These are phyloP conservation scores for Dendrobium officinale DNA, from an alignment of 106 monocot genomes.

Conservation along the genomic window DNA sequence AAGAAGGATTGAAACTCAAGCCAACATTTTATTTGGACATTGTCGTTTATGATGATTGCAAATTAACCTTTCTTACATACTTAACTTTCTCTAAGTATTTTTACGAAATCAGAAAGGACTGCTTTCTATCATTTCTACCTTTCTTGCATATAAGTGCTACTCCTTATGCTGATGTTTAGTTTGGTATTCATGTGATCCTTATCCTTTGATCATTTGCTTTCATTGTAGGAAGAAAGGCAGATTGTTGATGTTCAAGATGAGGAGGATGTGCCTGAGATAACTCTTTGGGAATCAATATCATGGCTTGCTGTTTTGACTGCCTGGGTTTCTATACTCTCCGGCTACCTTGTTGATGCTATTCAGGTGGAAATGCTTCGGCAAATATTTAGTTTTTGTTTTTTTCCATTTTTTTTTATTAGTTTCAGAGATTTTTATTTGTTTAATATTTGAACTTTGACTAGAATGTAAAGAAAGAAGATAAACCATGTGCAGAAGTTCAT, in stretches of 20 bases:
- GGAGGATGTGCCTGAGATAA: slow-evolving; percentile 62
- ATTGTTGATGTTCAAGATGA: slow-evolving; percentile 40
- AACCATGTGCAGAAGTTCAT: neutral
- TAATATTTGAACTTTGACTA: neutral
- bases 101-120: neutral
- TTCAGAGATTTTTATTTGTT: neutral
- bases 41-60: neutral
- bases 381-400: neutral
- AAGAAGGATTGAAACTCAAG: neutral
- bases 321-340: slow-evolving; percentile 86
- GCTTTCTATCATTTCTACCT: neutral
- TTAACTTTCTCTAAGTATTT: neutral
- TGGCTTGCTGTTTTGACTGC: slow-evolving; percentile 88
- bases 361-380: slow-evolving; percentile 38
- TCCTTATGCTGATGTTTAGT: neutral
- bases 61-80: neutral
- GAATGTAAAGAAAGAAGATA: neutral
- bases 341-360: slow-evolving; percentile 94
- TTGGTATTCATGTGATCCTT: neutral
- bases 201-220: neutral
- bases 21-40: neutral
- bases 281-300: slow-evolving; percentile 63
- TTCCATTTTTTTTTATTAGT: neutral
- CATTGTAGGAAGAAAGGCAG: slow-evolving; percentile 40
- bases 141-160: neutral